These are phyloP conservation scores for Boletus sp. DNA, from an alignment of 768 basidiomycete species.

Conservation along the genomic window DNA sequence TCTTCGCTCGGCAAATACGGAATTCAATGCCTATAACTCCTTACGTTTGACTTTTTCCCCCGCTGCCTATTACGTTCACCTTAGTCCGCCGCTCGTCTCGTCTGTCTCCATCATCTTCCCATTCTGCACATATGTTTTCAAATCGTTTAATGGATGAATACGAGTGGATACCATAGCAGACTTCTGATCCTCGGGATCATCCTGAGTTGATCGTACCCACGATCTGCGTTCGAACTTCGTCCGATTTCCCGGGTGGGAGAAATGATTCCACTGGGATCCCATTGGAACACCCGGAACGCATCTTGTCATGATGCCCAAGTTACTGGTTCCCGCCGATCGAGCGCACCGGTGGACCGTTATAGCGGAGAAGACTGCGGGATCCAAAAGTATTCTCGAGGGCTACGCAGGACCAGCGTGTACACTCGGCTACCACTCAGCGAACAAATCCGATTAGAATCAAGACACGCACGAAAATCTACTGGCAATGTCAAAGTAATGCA, in stretches of 20 bases:
- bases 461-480: too few relatives aligned
- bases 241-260: background rate
- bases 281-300: too few relatives aligned
- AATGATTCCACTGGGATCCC: background rate
- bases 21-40: background rate
- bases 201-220: background rate
- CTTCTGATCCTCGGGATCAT: background rate
- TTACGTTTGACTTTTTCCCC: background rate
- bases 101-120: constrained; percentile 2
- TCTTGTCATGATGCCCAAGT: too few relatives aligned
- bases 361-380: too few relatives aligned
- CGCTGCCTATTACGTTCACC: constrained; percentile 1
- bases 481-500: too few relatives aligned
- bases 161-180: constrained; percentile 5
- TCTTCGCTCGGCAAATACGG: background rate
- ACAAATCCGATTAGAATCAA: too few relatives aligned
- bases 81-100: background rate
- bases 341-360: too few relatives aligned
- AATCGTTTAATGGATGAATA: constrained; percentile 15
- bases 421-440: too few relatives aligned
- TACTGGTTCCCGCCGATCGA: too few relatives aligned
- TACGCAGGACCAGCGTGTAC: too few relatives aligned
- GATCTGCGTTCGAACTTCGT: background rate
- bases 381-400: too few relatives aligned
- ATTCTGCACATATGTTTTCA: constrained; percentile 9